Conservation (phyloP, 2,329 filamentous ascomycete genomes). For the Calonectria honghensis region DNA sequence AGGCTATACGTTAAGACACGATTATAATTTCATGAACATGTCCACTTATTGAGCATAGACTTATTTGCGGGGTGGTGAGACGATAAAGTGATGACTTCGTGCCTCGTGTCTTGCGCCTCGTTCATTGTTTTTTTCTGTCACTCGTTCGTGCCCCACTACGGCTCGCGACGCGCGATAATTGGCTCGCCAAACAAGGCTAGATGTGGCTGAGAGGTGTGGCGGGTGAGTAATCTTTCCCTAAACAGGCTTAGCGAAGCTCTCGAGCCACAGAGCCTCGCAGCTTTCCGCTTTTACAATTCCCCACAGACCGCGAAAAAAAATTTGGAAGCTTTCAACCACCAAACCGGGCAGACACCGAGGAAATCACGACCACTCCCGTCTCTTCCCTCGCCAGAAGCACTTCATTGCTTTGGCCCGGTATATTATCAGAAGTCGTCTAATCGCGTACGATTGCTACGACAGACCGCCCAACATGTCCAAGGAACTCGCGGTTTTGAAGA, state of each 20-base stretch:
- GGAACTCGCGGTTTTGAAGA: slow-evolving; percentile 63
- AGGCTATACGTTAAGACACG: too few species aligned
- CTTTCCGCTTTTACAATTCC: slow-evolving; percentile 47
- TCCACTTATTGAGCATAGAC: too few species aligned
- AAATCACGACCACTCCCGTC: slow-evolving; percentile 56
- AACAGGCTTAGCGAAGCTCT: background rate
- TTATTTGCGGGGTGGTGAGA: background rate
- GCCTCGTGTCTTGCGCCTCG: background rate
- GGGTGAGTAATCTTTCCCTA: background rate
- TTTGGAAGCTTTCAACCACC: slow-evolving; percentile 58
- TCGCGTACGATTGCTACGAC: slow-evolving; percentile 38
- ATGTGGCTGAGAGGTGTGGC: slow-evolving; percentile 21
- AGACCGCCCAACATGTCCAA: slow-evolving; percentile 64
- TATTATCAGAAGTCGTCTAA: slow-evolving; percentile 48
- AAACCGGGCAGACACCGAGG: slow-evolving; percentile 57
- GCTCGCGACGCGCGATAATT: background rate
- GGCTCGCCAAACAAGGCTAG: slow-evolving; percentile 18
- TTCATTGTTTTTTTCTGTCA: slow-evolving; percentile 3
- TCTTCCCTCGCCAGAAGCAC: slow-evolving; percentile 53
- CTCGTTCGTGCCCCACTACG: slow-evolving; percentile 2
- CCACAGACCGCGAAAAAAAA: slow-evolving; percentile 60
- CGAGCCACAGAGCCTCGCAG: slow-evolving; percentile 54
- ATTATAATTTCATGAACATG: background rate
- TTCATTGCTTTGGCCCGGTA: slow-evolving; percentile 55
- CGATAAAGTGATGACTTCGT: background rate